A percentile compares a stretch with the other conserved stretches of the same genome.
Evolutionary conservation across 2,329 filamentous ascomycete species (phyloP).

Genomic region (Colletotrichum sansevieriae): DNA sequence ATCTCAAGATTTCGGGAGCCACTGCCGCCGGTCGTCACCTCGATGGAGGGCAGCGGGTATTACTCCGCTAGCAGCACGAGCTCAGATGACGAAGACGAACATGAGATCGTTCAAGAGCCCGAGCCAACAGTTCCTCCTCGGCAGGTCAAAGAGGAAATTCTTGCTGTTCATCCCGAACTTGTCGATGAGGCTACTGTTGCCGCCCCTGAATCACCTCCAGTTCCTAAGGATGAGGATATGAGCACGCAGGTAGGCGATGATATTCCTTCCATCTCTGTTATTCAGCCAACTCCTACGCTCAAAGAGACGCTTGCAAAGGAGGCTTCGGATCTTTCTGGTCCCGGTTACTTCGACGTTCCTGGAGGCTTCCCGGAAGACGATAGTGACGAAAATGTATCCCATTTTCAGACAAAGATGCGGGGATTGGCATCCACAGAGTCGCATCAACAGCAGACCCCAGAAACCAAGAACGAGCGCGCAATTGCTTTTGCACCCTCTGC

Average conservation of each 20-base stretch:
- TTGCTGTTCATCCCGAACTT: constrained; percentile 23
- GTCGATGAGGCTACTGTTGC: not conserved
- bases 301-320: constrained; percentile 25
- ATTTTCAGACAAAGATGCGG: constrained; percentile 24
- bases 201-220: not conserved
- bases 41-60: constrained; percentile 75
- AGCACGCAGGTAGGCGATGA: not conserved
- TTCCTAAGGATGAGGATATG: not conserved
- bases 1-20: constrained; percentile 72
- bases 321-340: constrained; percentile 36
- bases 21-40: constrained; percentile 77
- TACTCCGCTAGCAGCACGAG: constrained; percentile 68
- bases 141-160: constrained; percentile 28
- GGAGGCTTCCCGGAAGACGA: constrained; percentile 69
- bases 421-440: not conserved
- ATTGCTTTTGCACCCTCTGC: constrained; percentile 16
- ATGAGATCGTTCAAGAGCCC: constrained; percentile 27
- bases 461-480: not conserved
- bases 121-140: constrained; percentile 24
- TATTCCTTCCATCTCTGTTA: constrained; percentile 61
- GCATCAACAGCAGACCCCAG: not conserved
- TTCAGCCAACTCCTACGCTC: constrained; percentile 57
- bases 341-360: constrained; percentile 65
- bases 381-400: constrained; percentile 42
- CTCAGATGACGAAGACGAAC: constrained; percentile 55